These are phyloP conservation scores for Kalaharituber pfeilii DNA, from an alignment of 2,329 filamentous ascomycete genomes.

Conservation along the genomic window DNA sequence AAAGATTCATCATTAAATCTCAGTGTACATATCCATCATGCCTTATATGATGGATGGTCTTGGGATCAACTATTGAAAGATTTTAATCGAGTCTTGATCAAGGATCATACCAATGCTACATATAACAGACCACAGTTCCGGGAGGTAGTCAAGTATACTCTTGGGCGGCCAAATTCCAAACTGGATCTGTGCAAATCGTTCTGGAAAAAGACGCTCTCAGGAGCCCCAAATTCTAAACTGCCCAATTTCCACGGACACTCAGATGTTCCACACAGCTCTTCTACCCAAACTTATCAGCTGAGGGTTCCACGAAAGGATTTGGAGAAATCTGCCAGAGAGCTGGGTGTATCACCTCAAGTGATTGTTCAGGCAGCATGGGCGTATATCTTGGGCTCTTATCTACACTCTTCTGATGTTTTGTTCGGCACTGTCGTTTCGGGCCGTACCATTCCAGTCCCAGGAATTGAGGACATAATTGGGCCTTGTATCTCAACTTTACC, in stretches of 20 bases:
- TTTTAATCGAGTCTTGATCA: conserved; percentile 36
- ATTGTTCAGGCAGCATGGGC: conserved; percentile 58
- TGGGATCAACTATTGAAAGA: conserved; percentile 57
- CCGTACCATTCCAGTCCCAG: conserved; percentile 50
- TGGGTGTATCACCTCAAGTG: conserved; percentile 45
- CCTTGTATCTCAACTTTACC: conserved; percentile 66
- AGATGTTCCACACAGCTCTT: conserved; percentile 22
- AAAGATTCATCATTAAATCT: not conserved
- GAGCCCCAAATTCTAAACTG: conserved; percentile 37
- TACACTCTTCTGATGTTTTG: conserved; percentile 47
- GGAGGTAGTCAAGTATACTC: conserved; percentile 38
- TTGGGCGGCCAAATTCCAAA: conserved; percentile 20
- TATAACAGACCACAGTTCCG: conserved; percentile 41
- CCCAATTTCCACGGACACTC: conserved; percentile 39
- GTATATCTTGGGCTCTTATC: conserved; percentile 47
- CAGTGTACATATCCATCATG: conserved; percentile 56
- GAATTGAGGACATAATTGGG: conserved; percentile 57
- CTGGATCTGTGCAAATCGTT: conserved; percentile 38
- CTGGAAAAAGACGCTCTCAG: conserved; percentile 50
- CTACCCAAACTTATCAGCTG: conserved; percentile 2
- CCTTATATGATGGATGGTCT: conserved; percentile 88
- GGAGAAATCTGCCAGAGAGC: conserved; percentile 26
- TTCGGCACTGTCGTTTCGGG: conserved; percentile 73
- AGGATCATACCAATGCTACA: conserved; percentile 20
- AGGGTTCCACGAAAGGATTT: conserved; percentile 18